These are phyloP conservation scores for Metschnikowia santaceciliae DNA, from an alignment of 805 yeast species.

Conservation along the genomic window DNA sequence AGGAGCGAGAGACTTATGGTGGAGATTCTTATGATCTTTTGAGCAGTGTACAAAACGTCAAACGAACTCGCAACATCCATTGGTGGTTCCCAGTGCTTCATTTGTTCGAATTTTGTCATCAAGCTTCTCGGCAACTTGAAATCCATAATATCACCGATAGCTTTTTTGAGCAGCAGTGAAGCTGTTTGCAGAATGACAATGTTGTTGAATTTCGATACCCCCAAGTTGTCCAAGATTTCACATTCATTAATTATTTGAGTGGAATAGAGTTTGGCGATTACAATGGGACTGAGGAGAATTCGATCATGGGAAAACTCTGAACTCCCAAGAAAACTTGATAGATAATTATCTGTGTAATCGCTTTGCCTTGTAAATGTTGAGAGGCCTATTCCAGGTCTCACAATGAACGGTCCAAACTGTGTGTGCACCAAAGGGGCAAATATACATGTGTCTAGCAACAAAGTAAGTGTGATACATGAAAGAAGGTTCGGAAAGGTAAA, in stretches of 20 bases:
- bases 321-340: not conserved
- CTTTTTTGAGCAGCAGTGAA: not conserved
- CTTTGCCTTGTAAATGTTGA: not conserved
- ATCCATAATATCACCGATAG: not conserved
- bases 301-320: not conserved
- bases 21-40: not conserved
- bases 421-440: constrained; percentile 1
- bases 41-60: not conserved
- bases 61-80: not conserved
- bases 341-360: not conserved
- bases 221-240: not conserved
- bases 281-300: not conserved
- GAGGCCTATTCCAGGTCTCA: not conserved
- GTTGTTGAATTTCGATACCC: not conserved
- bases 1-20: not conserved
- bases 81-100: not conserved
- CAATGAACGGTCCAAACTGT: not conserved
- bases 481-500: not conserved
- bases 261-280: not conserved
- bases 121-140: not conserved
- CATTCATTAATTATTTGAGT: not conserved
- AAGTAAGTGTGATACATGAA: constrained; percentile 1
- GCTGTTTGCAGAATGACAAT: not conserved
- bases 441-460: constrained; percentile 3
- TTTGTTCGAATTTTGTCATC: not conserved